Evolutionary conservation across 2,329 filamentous ascomycete species (phyloP), one percentile per base, ranked within the genome.

Genomic region (Trichoderma guizhouense): DNA sequence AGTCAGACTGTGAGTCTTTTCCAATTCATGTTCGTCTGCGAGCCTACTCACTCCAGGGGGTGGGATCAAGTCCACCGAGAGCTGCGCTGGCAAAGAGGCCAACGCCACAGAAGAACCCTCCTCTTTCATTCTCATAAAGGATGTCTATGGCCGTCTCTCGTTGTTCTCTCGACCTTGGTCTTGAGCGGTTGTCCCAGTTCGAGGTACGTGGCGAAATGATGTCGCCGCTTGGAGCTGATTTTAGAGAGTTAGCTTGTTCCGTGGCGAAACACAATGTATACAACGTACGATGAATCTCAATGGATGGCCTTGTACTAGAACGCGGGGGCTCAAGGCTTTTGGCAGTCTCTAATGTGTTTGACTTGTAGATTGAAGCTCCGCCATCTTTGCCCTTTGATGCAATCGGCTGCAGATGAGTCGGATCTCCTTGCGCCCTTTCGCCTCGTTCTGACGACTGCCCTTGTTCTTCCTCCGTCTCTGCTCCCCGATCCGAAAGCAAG

Each of bases 91-190:
- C 97, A 84, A 98, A 99, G n/a, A 97, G 87, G 0, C 95, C 91
- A 14, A 94, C 88, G 32, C 96, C 95, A 77, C 95, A 98, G 73
- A 97, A 85, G 78, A 98, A 97, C 51, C 90, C 91, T 12, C 96
- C 96, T 71, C 96, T 89, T 83, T 99, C 93, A 78, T 99, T 99
- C 81, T 99, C 96, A 81, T 97, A 98, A 0, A 99, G 85, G 6
- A 98, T 88, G 74, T 99, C 96, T 73, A 98, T 90, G 32, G 88
- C 91, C 3, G 85, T 84, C 74, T 90, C 79, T 83, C 86, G 74
- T 78, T 82, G 72, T 81, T 78, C 74, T 39, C 80, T 75, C 15
- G 76, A 77, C 61, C 75, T 78, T 9, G 80, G 79, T 53, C 80
- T 79, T 39, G 84, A 82, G 63, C 82, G 75, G 71, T 15, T 28